Percentiles rank a stretch among this genome's conserved stretches.
These are phyloP conservation scores for Theobroma grandiflorum DNA, from an alignment of 441 rosid genomes.

Conservation along the genomic window DNA sequence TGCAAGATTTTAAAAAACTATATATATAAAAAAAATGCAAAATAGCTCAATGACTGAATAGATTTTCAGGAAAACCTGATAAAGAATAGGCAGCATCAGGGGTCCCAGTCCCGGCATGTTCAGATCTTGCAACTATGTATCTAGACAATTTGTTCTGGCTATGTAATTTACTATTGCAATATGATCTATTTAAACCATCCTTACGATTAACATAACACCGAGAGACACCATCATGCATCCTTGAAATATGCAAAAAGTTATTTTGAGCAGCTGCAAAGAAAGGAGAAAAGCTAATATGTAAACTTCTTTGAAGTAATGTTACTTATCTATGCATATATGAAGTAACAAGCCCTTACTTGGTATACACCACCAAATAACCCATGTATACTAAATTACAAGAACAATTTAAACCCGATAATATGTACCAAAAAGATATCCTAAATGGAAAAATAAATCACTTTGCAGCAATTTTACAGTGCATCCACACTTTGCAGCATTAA, in stretches of 20 bases:
- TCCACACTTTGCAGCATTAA: neutral
- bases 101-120: constrained; percentile 66
- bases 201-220: constrained; percentile 40
- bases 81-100: constrained; percentile 53
- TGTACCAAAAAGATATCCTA: neutral
- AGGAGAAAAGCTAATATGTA: constrained; percentile 24
- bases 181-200: constrained; percentile 34
- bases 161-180: constrained; percentile 39
- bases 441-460: neutral
- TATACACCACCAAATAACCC: neutral
- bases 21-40: neutral
- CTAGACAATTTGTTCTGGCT: constrained; percentile 42
- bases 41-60: constrained; percentile 1
- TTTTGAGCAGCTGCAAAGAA: constrained; percentile 49
- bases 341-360: neutral
- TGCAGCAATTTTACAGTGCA: constrained; percentile 1
- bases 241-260: constrained; percentile 38
- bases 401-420: neutral
- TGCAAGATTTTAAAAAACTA: neutral
- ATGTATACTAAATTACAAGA: neutral
- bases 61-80: constrained; percentile 60
- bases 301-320: neutral
- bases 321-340: neutral
- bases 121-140: constrained; percentile 53
- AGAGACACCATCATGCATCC: constrained; percentile 38